These are phyloP conservation scores for Pestalotiopsis sp. DNA, from an alignment of 2,329 filamentous ascomycete genomes.

Conservation along the genomic window DNA sequence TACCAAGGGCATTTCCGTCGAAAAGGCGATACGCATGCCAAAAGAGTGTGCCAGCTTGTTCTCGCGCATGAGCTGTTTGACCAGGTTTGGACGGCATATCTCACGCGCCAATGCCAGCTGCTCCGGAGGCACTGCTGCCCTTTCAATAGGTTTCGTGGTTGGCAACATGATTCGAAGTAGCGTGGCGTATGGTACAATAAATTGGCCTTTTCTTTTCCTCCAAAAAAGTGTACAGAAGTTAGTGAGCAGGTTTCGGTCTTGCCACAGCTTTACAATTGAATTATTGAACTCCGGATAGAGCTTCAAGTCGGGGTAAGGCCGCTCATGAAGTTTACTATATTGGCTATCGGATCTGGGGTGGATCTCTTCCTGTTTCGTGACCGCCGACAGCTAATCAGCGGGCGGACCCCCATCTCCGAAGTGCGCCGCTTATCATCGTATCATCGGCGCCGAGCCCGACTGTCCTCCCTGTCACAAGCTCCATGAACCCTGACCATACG, in stretches of 20 bases:
- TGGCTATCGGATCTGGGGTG: not conserved
- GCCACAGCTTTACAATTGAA: too few relatives aligned
- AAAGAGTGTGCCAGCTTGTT: constrained; percentile 15
- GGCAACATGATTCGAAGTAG: not conserved
- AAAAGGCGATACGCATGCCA: constrained; percentile 14
- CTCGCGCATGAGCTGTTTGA: constrained; percentile 13
- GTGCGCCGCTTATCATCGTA: not conserved
- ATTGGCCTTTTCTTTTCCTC: too few relatives aligned
- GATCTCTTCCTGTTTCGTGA: not conserved
- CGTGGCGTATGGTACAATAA: not conserved
- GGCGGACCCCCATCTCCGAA: not conserved
- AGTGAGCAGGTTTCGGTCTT: not conserved
- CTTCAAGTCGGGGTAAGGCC: not conserved
- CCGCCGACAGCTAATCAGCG: not conserved
- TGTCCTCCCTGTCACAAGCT: not conserved
- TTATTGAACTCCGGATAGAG: not conserved
- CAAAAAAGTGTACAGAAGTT: not conserved
- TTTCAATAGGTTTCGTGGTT: not conserved
- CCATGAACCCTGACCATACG: not conserved
- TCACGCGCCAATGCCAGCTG: constrained; percentile 11
- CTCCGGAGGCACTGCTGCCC: constrained; percentile 9
- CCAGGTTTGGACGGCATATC: constrained; percentile 13
- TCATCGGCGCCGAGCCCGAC: constrained; percentile 1
- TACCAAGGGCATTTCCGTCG: constrained; percentile 13
- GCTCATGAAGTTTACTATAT: not conserved